Evolutionary conservation across 345 rosid genomes (phyloP).

Genomic region (Mallotus nudiflorus): DNA sequence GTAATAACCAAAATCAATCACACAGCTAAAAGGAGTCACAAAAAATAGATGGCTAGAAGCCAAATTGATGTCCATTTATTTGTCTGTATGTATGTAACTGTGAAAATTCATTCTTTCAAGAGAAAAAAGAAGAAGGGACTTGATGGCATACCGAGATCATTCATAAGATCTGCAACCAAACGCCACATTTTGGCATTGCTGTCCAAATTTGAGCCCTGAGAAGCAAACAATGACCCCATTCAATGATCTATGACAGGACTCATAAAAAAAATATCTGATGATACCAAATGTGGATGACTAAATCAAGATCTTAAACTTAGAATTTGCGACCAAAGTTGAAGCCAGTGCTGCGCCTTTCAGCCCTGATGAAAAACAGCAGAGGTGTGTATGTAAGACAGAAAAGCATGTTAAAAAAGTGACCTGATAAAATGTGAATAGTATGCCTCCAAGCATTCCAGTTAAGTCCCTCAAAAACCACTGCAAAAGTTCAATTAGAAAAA

Average conservation of each 20-base stretch:
- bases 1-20: not conserved
- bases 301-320: not conserved
- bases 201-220: conserved; percentile 88
- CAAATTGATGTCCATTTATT: not conserved
- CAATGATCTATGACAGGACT: no score
- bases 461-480: conserved; percentile 97
- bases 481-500: conserved; percentile 19
- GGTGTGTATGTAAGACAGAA: not conserved
- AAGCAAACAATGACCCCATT: conserved; percentile 3
- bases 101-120: not conserved
- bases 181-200: conserved; percentile 98
- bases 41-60: not conserved
- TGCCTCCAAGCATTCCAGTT: conserved; percentile 97
- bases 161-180: conserved; percentile 91
- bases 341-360: no score
- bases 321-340: not conserved
- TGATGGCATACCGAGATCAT: conserved; percentile 72
- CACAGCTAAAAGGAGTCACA: not conserved
- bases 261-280: no score
- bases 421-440: conserved; percentile 92
- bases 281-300: not conserved
- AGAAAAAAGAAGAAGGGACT: conserved; percentile 4
- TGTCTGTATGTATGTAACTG: not conserved
- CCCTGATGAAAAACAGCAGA: not conserved
- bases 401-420: conserved; percentile 34